These are phyloP conservation scores for Ascochyta pisi DNA, from an alignment of 2,329 filamentous ascomycete genomes.

Conservation along the genomic window DNA sequence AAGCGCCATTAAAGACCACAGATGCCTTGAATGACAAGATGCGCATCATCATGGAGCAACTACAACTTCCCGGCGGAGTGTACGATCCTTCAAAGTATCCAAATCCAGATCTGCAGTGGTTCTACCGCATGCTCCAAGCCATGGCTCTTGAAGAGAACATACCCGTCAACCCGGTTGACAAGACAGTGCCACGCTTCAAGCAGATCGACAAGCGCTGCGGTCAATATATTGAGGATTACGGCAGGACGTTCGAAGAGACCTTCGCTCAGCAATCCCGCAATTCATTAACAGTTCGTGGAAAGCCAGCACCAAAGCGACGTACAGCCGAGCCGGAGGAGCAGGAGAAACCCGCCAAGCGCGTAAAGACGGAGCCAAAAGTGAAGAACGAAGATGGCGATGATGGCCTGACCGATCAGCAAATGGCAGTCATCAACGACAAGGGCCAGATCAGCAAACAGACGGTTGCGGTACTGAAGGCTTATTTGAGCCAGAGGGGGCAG, in stretches of 20 bases:
- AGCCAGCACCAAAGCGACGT: slow-evolving; percentile 54
- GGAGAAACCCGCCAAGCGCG: slow-evolving; percentile 33
- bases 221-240: slow-evolving; percentile 79
- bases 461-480: slow-evolving; percentile 45
- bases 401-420: slow-evolving; percentile 52
- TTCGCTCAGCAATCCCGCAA: slow-evolving; percentile 51
- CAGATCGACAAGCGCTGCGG: slow-evolving; percentile 89
- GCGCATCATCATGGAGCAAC: slow-evolving; percentile 80
- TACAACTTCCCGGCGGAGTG: slow-evolving; percentile 83
- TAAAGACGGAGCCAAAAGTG: slow-evolving; percentile 37
- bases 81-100: slow-evolving; percentile 90
- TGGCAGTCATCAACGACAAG: slow-evolving; percentile 53
- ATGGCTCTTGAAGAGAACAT: slow-evolving; percentile 91
- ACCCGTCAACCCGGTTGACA: slow-evolving; percentile 75
- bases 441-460: slow-evolving; percentile 53
- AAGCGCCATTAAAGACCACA: slow-evolving; percentile 56
- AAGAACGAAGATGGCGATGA: slow-evolving; percentile 33
- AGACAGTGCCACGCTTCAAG: slow-evolving; percentile 81
- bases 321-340: slow-evolving; percentile 31
- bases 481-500: slow-evolving; percentile 33
- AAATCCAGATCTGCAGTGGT: slow-evolving; percentile 94
- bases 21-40: slow-evolving; percentile 80
- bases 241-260: slow-evolving; percentile 69
- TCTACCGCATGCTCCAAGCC: slow-evolving; percentile 92
- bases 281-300: slow-evolving; percentile 52